Evolutionary conservation across 257 asterid genomes (phyloP), one percentile per base, ranked within the genome.

Genomic region (Fraxinus cuspidata): DNA sequence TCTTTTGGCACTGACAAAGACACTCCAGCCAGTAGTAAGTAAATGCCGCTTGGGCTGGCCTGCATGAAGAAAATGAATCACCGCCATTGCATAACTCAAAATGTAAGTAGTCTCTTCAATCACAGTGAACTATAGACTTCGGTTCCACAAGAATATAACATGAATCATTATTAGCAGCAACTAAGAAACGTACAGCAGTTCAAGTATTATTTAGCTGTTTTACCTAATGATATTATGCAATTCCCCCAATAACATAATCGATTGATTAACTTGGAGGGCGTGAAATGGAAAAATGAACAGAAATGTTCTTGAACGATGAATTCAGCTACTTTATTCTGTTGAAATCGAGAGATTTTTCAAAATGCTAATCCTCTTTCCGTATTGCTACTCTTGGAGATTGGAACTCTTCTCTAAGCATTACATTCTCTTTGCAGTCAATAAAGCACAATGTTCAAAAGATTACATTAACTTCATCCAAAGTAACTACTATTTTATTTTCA

Each of bases 41-140:
- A 88, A 81, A 73, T 88, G 92, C 65, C 92, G 88, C 83, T 88
- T 88, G 66, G 92, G 92, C 87, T 88, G 92, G 77, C 92, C 91
- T 88, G 87, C 71, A 56, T 19, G 44, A 79, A 27, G 78, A 15
- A 40, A 58, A 71, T 11, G 4, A 18, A 63, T 5, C 5, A 42
- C 70, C 21, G 18, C 31, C 40, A 74, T 10, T 0, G 5, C 77
- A 74, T 49, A 27, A 73, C 68, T 76, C 27, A 69, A 74, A 64
- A 65, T 63, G 21, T 31, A 32, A 53, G 58, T 29, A 31, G 53
- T n/a, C 8, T 35, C 3, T 44, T 18, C 7, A 29, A 25, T 25
- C 35, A 63, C 67, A 38, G 37, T 68, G 18, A 38, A 73, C 56
- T 42, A 2, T 38, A 56, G 19, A 31, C 11, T 32, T 34, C 38